Conservation (phyloP, 345 rosid species). For the Euphorbia peplus region DNA sequence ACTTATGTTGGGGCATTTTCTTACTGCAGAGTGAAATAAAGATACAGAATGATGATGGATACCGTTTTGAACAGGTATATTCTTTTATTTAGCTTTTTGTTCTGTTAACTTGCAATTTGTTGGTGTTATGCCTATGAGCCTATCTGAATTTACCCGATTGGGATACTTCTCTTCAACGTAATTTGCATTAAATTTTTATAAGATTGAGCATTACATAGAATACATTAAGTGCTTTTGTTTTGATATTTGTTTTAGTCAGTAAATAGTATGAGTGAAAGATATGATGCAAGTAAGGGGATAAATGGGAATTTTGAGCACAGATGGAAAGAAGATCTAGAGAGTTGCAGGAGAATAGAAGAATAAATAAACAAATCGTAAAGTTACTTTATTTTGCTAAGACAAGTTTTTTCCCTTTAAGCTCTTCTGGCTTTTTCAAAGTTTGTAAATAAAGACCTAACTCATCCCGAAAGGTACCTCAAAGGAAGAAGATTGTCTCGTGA, state of each 20-base stretch:
- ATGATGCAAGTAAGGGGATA: not conserved
- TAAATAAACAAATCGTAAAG: not conserved
- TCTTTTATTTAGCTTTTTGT: constrained; percentile 1
- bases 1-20: constrained; percentile 11
- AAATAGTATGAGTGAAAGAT: not conserved
- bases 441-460: no score
- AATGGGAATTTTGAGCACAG: not conserved
- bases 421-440: no score
- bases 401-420: not conserved
- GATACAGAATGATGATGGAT: constrained; percentile 65
- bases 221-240: not conserved
- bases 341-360: not conserved
- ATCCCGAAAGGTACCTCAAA: no score
- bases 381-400: not conserved
- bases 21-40: constrained; percentile 75
- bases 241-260: not conserved
- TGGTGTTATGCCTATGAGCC: not conserved
- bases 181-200: not conserved
- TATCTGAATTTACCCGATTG: not conserved
- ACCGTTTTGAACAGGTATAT: constrained; percentile 89
- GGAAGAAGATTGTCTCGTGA: not conserved
- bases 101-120: not conserved
- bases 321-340: not conserved
- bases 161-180: not conserved
- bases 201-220: not conserved